Conservation (phyloP, 768 basidiomycete species). For the Phaffia tasmanica region DNA sequence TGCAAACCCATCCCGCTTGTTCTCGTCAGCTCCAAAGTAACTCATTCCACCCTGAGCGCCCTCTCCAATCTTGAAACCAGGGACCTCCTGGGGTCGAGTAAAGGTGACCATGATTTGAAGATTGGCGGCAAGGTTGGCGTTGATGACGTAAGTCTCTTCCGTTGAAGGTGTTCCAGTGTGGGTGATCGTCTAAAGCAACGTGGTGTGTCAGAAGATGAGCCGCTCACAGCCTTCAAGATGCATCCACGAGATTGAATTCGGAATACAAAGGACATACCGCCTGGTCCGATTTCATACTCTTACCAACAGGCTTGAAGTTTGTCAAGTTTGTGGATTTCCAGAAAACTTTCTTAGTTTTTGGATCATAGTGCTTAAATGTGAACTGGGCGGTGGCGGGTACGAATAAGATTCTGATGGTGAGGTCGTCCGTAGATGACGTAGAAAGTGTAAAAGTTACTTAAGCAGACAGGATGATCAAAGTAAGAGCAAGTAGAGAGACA, state of each 20-base stretch:
- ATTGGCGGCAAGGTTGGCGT: constrained; percentile 62
- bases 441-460: not conserved
- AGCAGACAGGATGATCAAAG: constrained; percentile 14
- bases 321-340: constrained; percentile 76
- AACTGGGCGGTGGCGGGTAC: constrained; percentile 95
- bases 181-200: constrained; percentile 33
- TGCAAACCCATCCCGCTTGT: constrained; percentile 33
- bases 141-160: constrained; percentile 63
- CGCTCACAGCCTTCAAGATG: constrained; percentile 38
- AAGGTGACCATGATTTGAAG: constrained; percentile 69
- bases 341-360: constrained; percentile 55
- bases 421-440: too few species aligned
- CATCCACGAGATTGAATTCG: constrained; percentile 51
- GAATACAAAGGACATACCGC: constrained; percentile 31
- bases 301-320: constrained; percentile 30
- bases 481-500: constrained; percentile 34
- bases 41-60: constrained; percentile 80
- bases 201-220: not conserved
- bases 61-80: constrained; percentile 84
- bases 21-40: constrained; percentile 53
- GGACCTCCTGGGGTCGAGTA: constrained; percentile 54
- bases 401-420: constrained; percentile 50
- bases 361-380: constrained; percentile 75
- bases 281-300: constrained; percentile 34
- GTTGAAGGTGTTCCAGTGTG: constrained; percentile 43